Evolutionary conservation across 148 eudicot species (phyloP), one percentile per base, ranked within the genome.

Genomic region (Cornus kousa): DNA sequence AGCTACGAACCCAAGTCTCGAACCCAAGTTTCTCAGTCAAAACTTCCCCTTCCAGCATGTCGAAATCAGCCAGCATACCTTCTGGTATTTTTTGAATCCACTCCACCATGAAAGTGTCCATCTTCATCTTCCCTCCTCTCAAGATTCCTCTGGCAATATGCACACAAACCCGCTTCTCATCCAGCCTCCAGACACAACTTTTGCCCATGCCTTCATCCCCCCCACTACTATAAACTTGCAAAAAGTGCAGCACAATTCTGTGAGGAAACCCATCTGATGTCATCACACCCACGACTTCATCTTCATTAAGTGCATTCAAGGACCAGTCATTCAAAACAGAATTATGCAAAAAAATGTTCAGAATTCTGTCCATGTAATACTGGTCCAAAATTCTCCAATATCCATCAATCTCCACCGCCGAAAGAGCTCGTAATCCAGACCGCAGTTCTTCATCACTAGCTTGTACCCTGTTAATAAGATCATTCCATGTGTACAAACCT

Each of bases 21-120:
- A 91, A 83, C 55, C 99, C 99, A 10, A 96, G 67, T 84, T 84
- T 92, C 80, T 96, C 97, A 59, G 87, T 87, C 67, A 96, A 78
- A 80, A 96, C 87, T 85, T 93, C 97, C 23, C 98, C 95, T 87
- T 92, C 95, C 69, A 96, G 81, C 91, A 94, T 89, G 79, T 94
- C 91, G 69, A 94, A 84, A 72, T 79, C 89, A 20, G 86, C 85
- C 72, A 59, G 75, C 92, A 96, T 90, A 48, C 94, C 94, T 48
- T 76, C 75, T 2, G 99, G 99, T 80, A 92, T 84, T 80, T 90
- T 90, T 75, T 67, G 55, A 59, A 5, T 83, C 99, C 97, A 96
- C 67, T 83, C 83, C 68, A 72, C 93, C 91, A 89, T 85, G 79
- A 96, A 94, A 64, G 62, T 87, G 11, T 90, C 98, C 85, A 84